These are phyloP conservation scores for Saccharomyces hybrid DNA, from an alignment of 1,139 yeast genomes.

Conservation along the genomic window DNA sequence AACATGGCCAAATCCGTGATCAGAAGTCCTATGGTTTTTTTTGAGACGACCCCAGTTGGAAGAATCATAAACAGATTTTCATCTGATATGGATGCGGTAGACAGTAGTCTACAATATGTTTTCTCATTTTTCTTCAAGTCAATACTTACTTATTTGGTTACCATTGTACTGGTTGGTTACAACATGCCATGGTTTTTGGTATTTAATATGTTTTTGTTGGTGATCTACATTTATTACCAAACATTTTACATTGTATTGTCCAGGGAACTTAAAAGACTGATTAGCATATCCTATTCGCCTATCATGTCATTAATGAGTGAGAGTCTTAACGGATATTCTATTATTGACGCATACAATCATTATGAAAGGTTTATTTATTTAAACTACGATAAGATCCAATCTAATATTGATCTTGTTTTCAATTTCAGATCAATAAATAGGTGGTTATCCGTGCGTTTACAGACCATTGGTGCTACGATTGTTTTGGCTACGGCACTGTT, in stretches of 20 bases:
- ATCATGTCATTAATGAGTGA: conserved; percentile 60
- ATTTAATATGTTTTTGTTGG: conserved; percentile 37
- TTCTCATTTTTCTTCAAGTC: conserved; percentile 41
- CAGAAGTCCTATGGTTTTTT: conserved; percentile 68
- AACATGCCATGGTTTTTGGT: conserved; percentile 46
- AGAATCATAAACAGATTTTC: conserved; percentile 64
- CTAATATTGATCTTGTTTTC: conserved; percentile 53
- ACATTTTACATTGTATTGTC: conserved; percentile 45
- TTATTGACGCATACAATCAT: conserved; percentile 51
- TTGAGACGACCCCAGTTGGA: conserved; percentile 78
- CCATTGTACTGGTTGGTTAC: conserved; percentile 43
- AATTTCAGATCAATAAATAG: conserved; percentile 53
- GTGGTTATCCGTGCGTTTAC: conserved; percentile 68
- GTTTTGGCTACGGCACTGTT: conserved; percentile 53
- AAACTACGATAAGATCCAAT: conserved; percentile 54
- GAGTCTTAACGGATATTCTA: conserved; percentile 52
- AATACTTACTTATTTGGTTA: conserved; percentile 39
- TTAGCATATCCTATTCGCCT: conserved; percentile 48
- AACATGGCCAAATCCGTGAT: conserved; percentile 56
- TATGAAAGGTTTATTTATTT: conserved; percentile 45
- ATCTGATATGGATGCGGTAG: conserved; percentile 60
- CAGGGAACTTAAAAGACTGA: conserved; percentile 50
- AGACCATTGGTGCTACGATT: conserved; percentile 58
- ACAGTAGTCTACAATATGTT: conserved; percentile 43
- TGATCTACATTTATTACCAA: conserved; percentile 47